Evolutionary conservation across 2,329 filamentous ascomycete genomes (phyloP), one percentile per base, ranked within the genome.

Genomic region (Claviceps quebecensis): DNA sequence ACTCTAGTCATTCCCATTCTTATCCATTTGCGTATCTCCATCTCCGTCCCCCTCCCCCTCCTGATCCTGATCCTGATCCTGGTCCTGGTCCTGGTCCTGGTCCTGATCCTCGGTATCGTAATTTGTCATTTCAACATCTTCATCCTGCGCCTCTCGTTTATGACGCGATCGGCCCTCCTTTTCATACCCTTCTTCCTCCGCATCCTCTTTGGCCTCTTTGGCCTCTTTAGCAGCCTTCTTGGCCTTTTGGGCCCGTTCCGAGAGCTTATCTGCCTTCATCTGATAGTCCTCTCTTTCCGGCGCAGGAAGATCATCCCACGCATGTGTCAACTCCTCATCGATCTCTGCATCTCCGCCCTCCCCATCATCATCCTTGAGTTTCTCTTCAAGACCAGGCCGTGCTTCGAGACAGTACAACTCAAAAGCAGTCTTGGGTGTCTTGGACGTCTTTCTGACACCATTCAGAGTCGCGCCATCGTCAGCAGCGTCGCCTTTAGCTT

Each of bases 381-480:
- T 70, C 8, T 67, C 65, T 47, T 71, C 67, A 29, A 76, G 62
- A 11, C 63, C 55, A 3, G 71, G 66, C 46, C 75, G 72, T 54
- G 62, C 68, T 55, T 78, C 75, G 50, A 69, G 67, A 60, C 72
- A 77, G 65, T 75, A 81, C 16, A 80, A 63, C 54, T 78, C 75
- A 57, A 77, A 80, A 2, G 74, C 76, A 56, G 55, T 73, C 54
- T 63, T 65, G 13, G 72, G 71, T 47, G 66, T 66, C 60, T 73
- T 73, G 16, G 68, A 62, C 19, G 66, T 59, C 49, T 70, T 69
- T 52, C 63, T 59, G 16, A 68, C 56, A 47, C 72, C 69, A 54
- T 77, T 76, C 53, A 65, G 60, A 48, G 58, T 57, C 51, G 57
- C 56, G 36, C 50, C 51, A 4, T 53, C 45, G 5, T 53, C 45